Base-by-base conservation (phyloP, 768 basidiomycete species). In the Cyclocybe aegerita region DNA sequence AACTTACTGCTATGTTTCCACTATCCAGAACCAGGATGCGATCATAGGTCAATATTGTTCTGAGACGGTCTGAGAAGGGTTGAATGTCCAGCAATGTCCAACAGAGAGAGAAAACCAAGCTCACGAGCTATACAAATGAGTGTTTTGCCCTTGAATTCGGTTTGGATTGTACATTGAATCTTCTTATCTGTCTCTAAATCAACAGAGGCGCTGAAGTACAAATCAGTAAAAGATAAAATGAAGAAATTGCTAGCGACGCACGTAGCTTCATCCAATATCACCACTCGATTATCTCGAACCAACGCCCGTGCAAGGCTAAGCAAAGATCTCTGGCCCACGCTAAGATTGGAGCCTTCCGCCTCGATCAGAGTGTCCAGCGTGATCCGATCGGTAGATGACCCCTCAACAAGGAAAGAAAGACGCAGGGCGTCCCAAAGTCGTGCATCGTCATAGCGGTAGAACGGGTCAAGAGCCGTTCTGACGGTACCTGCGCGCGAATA, bases 241-340 rank as follows among this genome's bases (percentile, higher is more conserved):
- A 34, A 23, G 30, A 48, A 4, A 12, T 9, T 9, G 9, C 39
- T 14, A 33, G 15, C 9, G 14, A 61, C 67, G 49, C 46, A 73
- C 70, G 75, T 91, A 0, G 89, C 90, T 70, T 91, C 90, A 64
- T 93, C 91, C 10, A 93, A 73, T 32, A 93, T 80, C 30, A 91
- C 81, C 35, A 93, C 81, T 60, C 78, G 80, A 5, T 83, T 79
- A 63, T 89, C 80, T 55, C 88, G 85, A 11, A 92, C 90, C 10
- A 93, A 70, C 2, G 91, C 91, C 33, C 91, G 76, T 30, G 91
- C 91, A 36, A 93, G 74, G 23, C 85, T 87, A 14, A 93, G 81
- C 16, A 93, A 69, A 6, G 82, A 85, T 46, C 88, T 71, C 74
- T 90, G 72, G 14, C 85, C 85, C 11, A 88, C 82, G 39, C 84